These are phyloP conservation scores for Stereum hirsutum DNA, from an alignment of 1,284 basidiomycete species.

Conservation along the genomic window DNA sequence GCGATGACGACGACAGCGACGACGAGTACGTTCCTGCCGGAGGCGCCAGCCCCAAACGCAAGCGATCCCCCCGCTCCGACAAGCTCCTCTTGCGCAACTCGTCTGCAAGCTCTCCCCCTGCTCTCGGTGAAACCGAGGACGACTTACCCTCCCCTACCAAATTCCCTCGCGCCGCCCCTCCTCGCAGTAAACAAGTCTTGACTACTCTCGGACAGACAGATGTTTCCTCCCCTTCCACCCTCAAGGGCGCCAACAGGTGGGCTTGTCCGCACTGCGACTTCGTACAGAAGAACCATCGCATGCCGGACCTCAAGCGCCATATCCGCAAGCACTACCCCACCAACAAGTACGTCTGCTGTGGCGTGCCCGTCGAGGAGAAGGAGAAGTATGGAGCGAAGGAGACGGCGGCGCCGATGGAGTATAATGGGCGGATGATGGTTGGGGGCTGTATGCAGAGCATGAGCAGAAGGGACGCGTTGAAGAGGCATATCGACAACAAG, in stretches of 20 bases:
- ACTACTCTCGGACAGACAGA: no score
- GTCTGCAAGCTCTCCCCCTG: no score
- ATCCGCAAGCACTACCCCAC: constrained; percentile 14
- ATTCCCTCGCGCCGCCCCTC: no score
- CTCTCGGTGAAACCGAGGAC: no score
- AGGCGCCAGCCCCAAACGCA: no score
- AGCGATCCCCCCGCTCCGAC: no score
- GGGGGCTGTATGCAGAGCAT: constrained; percentile 19
- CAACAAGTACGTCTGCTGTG: constrained; percentile 16
- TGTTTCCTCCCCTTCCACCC: constrained; percentile 4
- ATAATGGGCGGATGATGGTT: constrained; percentile 5
- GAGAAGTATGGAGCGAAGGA: constrained; percentile 2
- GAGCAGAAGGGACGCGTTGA: constrained; percentile 18
- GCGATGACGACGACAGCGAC: no score
- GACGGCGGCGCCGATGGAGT: constrained; percentile 7
- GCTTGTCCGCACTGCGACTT: constrained; percentile 14
- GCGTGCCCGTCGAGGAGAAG: constrained; percentile 13
- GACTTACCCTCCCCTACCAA: no score
- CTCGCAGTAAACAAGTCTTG: no score
- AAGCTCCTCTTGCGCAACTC: no score
- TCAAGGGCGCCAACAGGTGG: constrained; percentile 9
- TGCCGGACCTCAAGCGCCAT: constrained; percentile 19
- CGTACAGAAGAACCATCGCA: constrained; percentile 15
- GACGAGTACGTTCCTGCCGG: no score
- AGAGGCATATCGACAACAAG: constrained; percentile 16